These are phyloP conservation scores for Aspergillus sp. DNA, from an alignment of 2,329 filamentous ascomycete genomes.

Conservation along the genomic window DNA sequence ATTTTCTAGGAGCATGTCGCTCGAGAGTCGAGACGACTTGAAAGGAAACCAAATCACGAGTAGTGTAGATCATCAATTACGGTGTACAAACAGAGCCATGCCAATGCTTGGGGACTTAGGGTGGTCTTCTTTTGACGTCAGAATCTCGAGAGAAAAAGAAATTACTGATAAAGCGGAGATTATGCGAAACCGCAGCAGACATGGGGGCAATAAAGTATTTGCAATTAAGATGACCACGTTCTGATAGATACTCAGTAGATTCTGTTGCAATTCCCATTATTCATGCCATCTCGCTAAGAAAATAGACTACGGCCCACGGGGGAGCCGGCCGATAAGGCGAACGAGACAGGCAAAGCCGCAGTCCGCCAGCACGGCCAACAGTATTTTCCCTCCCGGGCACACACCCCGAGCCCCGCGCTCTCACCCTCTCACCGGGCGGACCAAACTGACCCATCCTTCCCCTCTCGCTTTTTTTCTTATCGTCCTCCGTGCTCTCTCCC, in stretches of 20 bases:
- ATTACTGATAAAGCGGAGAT: background rate
- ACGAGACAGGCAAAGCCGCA: background rate
- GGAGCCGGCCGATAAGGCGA: conserved; percentile 25
- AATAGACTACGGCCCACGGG: conserved; percentile 17
- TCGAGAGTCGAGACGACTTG: background rate
- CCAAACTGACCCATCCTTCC: conserved; percentile 12
- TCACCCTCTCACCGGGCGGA: conserved; percentile 11
- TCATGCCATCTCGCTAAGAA: too few relatives aligned
- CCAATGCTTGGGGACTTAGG: background rate
- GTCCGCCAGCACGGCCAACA: conserved; percentile 27
- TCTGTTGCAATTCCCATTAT: too few relatives aligned
- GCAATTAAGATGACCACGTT: background rate
- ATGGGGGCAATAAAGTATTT: background rate
- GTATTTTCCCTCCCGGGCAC: conserved; percentile 38
- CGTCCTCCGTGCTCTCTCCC: conserved; percentile 8
- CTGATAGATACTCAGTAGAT: background rate
- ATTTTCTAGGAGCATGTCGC: background rate
- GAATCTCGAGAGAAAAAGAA: background rate
- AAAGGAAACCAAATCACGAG: background rate
- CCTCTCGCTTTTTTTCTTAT: conserved; percentile 19
- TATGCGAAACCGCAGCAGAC: background rate
- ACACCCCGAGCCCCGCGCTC: conserved; percentile 15
- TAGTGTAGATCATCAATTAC: background rate
- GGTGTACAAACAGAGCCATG: background rate
- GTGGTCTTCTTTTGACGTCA: conserved; percentile 1